Base-by-base conservation (phyloP, 2,329 filamentous ascomycete species). In the Pseudogymnoascus destructans region DNA sequence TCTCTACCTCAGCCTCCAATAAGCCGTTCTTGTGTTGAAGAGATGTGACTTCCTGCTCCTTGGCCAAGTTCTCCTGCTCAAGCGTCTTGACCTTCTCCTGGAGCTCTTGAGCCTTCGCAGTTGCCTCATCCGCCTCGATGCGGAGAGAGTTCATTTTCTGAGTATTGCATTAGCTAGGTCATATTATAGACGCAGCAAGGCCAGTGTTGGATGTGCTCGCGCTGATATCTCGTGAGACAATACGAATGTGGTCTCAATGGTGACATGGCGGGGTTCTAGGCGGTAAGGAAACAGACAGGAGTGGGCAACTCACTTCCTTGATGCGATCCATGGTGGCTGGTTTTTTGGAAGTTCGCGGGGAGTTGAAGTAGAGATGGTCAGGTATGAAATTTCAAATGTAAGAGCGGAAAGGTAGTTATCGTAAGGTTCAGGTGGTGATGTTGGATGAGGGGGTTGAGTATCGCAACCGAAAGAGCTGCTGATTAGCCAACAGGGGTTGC, bases 1-100 rank as follows among this genome's bases (percentile, higher is more conserved):
- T 95, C 78, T 96, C 92, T 66, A 95, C 85, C 72, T 97, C 90
- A 63, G 73, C 68, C 77, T 97, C 93, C 61, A 97, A 86, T 62
- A 95, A 79, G 69, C 84, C 83, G 77, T 95, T 96, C 79, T 92
- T 95, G 85, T 97, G 92, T 72, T 86, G 84, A 69, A 97, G 83
- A 58, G 93, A 97, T 65, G 88, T 95, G 74, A 97, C 95, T 74
- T 97, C 92, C 76, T 97, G 91, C 78, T 97, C 93, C 79, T 97
- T 97, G 71, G 86, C 80, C 63, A 95, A 80, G 74, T 90, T 95
- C 78, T 97, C 92, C 75, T 95, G 87, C 77, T 98, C 91, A 64
- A 97, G 81, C 58, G 76, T 73, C 81, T 96, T 97, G 77, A 96
- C 81, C 77, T 89, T 91, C 68, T 74, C 65, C 77, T 93, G 84